These are phyloP conservation scores for Amoeboaphelidium protococcarum DNA, from an alignment of 371 early-diverging fungal genomes.

Conservation along the genomic window DNA sequence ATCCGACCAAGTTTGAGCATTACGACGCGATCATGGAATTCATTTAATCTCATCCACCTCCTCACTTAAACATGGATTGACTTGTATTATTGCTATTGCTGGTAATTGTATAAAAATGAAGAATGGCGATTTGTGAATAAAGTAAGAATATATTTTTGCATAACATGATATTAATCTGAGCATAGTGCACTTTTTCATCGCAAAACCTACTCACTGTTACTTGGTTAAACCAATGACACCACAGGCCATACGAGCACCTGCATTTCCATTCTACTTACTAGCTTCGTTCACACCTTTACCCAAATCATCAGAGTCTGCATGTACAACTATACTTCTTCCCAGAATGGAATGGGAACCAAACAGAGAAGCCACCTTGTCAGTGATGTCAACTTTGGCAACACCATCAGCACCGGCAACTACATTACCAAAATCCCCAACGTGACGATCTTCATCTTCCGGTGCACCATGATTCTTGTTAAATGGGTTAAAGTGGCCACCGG, in stretches of 20 bases:
- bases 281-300: slow-evolving; percentile 45
- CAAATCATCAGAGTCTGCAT: slow-evolving; percentile 55
- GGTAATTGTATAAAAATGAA: too few species aligned
- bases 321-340: slow-evolving; percentile 64
- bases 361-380: slow-evolving; percentile 30
- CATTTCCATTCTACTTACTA: slow-evolving; percentile 52
- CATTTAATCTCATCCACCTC: too few species aligned
- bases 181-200: too few species aligned
- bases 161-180: too few species aligned
- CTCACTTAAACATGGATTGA: too few species aligned
- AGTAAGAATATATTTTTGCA: too few species aligned
- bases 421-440: slow-evolving; percentile 73
- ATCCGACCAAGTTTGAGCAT: too few species aligned
- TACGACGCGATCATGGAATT: too few species aligned
- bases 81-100: too few species aligned
- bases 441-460: slow-evolving; percentile 29
- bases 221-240: slow-evolving; percentile 53
- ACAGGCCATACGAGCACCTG: slow-evolving; percentile 57
- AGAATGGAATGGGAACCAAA: slow-evolving; percentile 11
- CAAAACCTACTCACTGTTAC: too few species aligned
- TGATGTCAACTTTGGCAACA: slow-evolving; percentile 15
- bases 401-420: slow-evolving; percentile 25
- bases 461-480: slow-evolving; percentile 42
- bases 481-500: slow-evolving; percentile 60
- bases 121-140: too few species aligned